Percentiles rank a stretch among this genome's conserved stretches.
phyloP scores from a whole-genome alignment of 2,329 filamentous ascomycete genomes.

The Cryphonectria nitschkei region DNA sequence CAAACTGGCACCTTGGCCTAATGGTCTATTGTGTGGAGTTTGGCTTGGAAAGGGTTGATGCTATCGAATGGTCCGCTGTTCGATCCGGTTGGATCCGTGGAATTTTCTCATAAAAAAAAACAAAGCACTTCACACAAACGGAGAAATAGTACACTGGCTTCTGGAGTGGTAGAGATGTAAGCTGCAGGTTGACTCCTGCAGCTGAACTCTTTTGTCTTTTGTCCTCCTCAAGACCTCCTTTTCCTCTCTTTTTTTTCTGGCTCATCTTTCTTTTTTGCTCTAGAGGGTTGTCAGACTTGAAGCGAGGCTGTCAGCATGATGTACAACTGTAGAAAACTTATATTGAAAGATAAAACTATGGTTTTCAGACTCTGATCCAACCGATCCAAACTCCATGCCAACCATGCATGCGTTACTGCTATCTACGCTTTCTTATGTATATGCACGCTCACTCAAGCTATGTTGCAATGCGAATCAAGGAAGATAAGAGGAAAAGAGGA shows the following conservation, averaged over 20 bases:
- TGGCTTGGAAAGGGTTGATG: slow-evolving; percentile 1
- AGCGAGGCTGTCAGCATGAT: not conserved
- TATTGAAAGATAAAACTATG: not conserved
- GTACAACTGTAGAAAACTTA: not conserved
- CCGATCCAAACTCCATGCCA: not conserved
- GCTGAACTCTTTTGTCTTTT: not conserved
- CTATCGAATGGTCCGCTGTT: not conserved
- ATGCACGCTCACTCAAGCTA: slow-evolving; percentile 5
- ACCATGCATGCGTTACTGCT: not conserved
- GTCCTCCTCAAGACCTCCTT: not conserved
- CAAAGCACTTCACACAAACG: not conserved
- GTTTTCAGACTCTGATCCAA: not conserved
- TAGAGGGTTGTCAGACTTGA: no score
- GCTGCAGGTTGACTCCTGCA: not conserved
- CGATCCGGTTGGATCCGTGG: not conserved
- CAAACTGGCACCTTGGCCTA: not conserved
- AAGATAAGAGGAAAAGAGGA: not conserved
- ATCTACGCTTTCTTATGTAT: not conserved
- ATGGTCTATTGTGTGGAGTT: not conserved
- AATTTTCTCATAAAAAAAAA: not conserved
- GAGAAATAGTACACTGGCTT: slow-evolving; percentile 4
- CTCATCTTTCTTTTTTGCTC: not conserved
- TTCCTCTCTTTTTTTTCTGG: not conserved
- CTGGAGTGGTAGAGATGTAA: not conserved
- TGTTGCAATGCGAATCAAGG: not conserved